Evolutionary conservation across 148 eudicot genomes (phyloP), one percentile per base, ranked within the genome.

Genomic region (Oxyria digyna): DNA sequence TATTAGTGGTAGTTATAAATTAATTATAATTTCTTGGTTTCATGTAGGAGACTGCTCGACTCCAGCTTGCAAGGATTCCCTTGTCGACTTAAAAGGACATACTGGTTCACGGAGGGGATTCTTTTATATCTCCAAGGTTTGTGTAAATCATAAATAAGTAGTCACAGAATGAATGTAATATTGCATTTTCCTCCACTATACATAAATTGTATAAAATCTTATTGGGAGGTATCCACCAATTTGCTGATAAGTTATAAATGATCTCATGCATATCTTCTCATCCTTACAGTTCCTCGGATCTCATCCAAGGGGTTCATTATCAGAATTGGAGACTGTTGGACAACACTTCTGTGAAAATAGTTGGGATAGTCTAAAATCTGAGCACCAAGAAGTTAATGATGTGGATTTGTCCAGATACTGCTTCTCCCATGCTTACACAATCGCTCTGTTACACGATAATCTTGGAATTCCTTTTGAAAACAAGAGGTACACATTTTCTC

Each of bases 41-140:
- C 29, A 42, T 71, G 77, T 73, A 78, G 85, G 70, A 68, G 76
- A 69, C 71, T 81, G 85, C 38, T 17, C 32, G 48, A 46, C 29
- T 45, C 74, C 70, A 55, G 78, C 80, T 23, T 81, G 85, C 72
- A 77, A 78, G 52, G 62, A 71, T 45, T 33, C 69, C 74, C 31
- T 43, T 15, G 57, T 48, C 20, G 75, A 78, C 64, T 78, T 81
- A 71, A 72, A 55, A 49, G 63, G 42, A 69, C 62, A 76, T 71
- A 77, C 74, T 67, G 76, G 71, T 74, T 69, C 85, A 43, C 75
- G 17, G 41, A 74, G 76, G 45, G 69, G 43, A 45, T 71, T 78
- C 68, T 73, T 73, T 59, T 80, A 73, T 40, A 68, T 73, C 62
- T 78, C 85, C 38, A 72, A 81, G 85, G 85, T 81, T 75, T 49